Base-by-base conservation (phyloP, 179 eudicot genomes). In the Dionaea muscipula region DNA sequence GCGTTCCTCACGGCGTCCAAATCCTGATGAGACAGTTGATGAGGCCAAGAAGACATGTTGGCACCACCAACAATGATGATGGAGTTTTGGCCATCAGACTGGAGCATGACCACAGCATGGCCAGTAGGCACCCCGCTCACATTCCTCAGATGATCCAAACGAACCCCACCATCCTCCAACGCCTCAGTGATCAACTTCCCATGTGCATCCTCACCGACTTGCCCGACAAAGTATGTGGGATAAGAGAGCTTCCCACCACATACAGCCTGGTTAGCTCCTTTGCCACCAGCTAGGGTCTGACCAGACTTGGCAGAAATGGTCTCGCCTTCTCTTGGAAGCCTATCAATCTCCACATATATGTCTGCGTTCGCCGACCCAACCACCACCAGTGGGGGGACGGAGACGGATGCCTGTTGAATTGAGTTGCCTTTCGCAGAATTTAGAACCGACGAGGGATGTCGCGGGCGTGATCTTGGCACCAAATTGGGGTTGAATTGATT, bases 331-430 rank as follows among this genome's bases (percentile, higher is more conserved):
- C 58, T 62, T 0, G 97, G 97, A 25, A 89, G 72, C 16, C 97
- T 58, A 11, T 85, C 93, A 33, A 89, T 85, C 57, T 89, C 97
- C 5, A 89, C 82, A 33, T 81, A 89, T 2, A 89, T 83, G 47
- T 89, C 97, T 16, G 95, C 95, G 59, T 89, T 89, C 66, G 97
- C 97, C 15, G 95, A 85, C 57, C 97, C 97, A 14, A 89, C 89
- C 17, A 89, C 97, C 17, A 89, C 95, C 0, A 89, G 64, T 15
- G 95, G 86, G 18, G 81, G 85, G 1, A 16, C 28, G 23, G 51
- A n/a, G 48, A 12, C 22, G 25, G 51, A n/a, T 51, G 63, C 47
- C 19, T 57, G 54, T 26, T 41, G 50, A 12, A 47, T 35, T 20
- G 56, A 61, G 61, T 12, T 59, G 36, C 55, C 19, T 68, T 68